phyloP scores from a whole-genome alignment of 2,329 filamentous ascomycete genomes.

The Neocatenulostroma microsporum region DNA sequence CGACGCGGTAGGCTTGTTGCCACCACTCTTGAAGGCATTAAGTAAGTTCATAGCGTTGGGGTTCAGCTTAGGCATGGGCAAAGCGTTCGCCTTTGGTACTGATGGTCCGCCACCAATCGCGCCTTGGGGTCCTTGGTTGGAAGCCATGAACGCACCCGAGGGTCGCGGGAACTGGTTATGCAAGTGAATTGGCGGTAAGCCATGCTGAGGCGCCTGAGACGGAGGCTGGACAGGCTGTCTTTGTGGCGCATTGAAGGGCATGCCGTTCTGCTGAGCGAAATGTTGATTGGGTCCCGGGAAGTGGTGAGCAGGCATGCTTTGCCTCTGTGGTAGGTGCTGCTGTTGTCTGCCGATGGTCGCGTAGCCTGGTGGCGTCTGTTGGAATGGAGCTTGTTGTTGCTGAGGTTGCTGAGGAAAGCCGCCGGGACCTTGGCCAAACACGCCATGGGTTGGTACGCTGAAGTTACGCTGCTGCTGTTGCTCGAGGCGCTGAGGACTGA shows the following conservation, averaged over 20 bases:
- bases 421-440: constrained; percentile 5
- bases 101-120: constrained; percentile 32
- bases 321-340: constrained; percentile 20
- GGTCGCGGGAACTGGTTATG: too few relatives aligned
- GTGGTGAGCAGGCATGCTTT: constrained; percentile 14
- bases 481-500: constrained; percentile 33
- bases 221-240: background rate
- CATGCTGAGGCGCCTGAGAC: background rate
- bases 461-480: constrained; percentile 24
- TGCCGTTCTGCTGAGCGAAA: constrained; percentile 3
- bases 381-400: constrained; percentile 14
- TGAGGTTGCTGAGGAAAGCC: constrained; percentile 18
- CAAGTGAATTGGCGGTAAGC: background rate
- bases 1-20: constrained; percentile 4
- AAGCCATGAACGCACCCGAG: constrained; percentile 1
- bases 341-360: constrained; percentile 17
- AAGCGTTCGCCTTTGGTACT: constrained; percentile 49
- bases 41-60: constrained; percentile 51
- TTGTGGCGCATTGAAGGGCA: background rate
- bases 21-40: constrained; percentile 46
- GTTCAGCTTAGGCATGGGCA: constrained; percentile 52
- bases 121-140: constrained; percentile 30
- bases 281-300: background rate
- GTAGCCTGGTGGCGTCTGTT: constrained; percentile 8
- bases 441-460: constrained; percentile 10